phyloP scores from a whole-genome alignment of 1,139 yeast genomes.

The Magnusiomyces magnusii region DNA sequence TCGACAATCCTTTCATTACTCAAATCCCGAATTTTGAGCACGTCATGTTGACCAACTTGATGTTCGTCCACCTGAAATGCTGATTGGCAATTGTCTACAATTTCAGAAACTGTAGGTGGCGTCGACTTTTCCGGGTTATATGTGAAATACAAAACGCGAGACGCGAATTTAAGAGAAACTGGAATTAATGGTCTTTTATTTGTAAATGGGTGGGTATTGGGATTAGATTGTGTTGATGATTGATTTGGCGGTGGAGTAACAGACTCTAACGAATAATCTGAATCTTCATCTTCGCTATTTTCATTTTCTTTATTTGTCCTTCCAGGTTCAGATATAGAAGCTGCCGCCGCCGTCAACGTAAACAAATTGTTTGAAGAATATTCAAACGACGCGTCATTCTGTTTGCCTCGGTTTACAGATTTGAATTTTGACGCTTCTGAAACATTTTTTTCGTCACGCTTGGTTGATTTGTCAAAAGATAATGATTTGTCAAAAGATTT shows the following conservation, averaged over 20 bases:
- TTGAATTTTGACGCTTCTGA: neutral
- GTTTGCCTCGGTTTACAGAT: neutral
- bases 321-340: neutral
- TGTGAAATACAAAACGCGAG: slow-evolving; percentile 45
- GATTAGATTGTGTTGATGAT: neutral
- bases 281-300: neutral
- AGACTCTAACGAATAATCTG: neutral
- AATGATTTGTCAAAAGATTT: neutral
- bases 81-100: slow-evolving; percentile 59
- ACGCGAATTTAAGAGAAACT: slow-evolving; percentile 41
- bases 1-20: slow-evolving; percentile 20
- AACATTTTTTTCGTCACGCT: neutral
- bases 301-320: neutral
- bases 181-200: too few species aligned
- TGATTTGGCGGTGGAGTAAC: neutral
- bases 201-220: too few species aligned
- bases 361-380: neutral
- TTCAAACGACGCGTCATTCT: neutral
- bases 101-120: slow-evolving; percentile 60
- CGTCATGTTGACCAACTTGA: too few species aligned
- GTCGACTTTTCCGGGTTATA: slow-evolving; percentile 54
- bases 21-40: slow-evolving; percentile 30
- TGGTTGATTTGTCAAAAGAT: neutral
- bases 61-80: slow-evolving; percentile 46
- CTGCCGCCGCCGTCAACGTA: neutral